A percentile compares a stretch with the other conserved stretches of the same genome.
phyloP scores from a whole-genome alignment of 805 yeast species.

The Cyberlindnera maclurae region DNA sequence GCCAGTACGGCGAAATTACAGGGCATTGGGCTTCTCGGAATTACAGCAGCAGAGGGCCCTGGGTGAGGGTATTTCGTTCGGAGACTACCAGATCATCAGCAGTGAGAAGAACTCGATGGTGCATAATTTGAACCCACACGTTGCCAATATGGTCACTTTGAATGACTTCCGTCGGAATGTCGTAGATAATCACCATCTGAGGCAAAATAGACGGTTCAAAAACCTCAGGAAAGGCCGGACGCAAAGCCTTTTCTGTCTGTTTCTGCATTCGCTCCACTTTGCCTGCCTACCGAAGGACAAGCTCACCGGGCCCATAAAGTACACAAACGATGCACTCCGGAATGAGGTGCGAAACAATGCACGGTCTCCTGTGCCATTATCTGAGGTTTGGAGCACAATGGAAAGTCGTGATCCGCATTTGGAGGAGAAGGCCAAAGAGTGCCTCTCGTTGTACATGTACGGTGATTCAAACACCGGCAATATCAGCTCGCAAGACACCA shows the following conservation, averaged over 20 bases:
- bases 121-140: conserved; percentile 1
- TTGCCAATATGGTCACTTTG: conserved; percentile 9
- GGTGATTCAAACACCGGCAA: conserved; percentile 5
- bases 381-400: neutral
- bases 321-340: conserved; percentile 3
- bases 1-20: neutral
- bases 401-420: conserved; percentile 1
- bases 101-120: conserved; percentile 2
- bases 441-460: conserved; percentile 8
- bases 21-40: neutral
- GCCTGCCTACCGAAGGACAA: conserved; percentile 5
- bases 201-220: conserved; percentile 4
- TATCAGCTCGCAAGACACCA: conserved; percentile 2
- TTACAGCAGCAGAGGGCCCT: neutral
- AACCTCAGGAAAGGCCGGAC: conserved; percentile 4
- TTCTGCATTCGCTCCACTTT: conserved; percentile 15
- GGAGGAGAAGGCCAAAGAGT: conserved; percentile 2
- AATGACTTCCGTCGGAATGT: conserved; percentile 10
- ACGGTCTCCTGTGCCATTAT: neutral
- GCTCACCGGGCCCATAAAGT: conserved; percentile 1
- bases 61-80: conserved; percentile 7
- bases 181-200: conserved; percentile 1
- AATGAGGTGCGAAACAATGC: conserved; percentile 2
- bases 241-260: conserved; percentile 11
- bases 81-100: conserved; percentile 9